A percentile compares a stretch with the other conserved stretches of the same genome.
Conservation (phyloP, 495 filamentous ascomycete species). For the Penicillium herquei region DNA sequence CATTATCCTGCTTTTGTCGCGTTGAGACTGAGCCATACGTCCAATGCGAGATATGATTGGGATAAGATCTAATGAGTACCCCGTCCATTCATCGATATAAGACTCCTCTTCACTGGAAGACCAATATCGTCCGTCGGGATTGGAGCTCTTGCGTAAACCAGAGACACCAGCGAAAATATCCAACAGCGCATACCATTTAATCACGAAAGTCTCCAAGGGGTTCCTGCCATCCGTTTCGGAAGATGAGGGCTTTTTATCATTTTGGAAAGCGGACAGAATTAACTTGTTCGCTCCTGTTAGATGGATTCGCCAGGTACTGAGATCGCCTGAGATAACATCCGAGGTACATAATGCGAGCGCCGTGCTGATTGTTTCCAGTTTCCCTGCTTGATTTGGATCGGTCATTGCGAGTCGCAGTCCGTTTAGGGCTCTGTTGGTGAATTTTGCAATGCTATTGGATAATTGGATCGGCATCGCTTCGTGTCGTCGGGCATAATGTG, state of each 20-base stretch:
- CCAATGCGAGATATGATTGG: constrained; percentile 7
- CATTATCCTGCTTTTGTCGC: neutral
- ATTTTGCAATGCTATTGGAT: constrained; percentile 3
- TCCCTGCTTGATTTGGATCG: constrained; percentile 6
- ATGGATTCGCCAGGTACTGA: constrained; percentile 9
- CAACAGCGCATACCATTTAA: constrained; percentile 8
- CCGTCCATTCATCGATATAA: constrained; percentile 11
- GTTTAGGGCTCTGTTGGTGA: constrained; percentile 6
- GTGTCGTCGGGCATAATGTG: constrained; percentile 4
- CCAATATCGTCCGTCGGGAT: constrained; percentile 5
- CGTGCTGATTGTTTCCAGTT: constrained; percentile 5
- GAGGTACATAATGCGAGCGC: constrained; percentile 10
- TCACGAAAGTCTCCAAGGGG: constrained; percentile 1
- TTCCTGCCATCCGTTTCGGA: neutral
- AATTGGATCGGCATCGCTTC: constrained; percentile 2
- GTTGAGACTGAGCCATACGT: neutral
- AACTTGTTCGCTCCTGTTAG: constrained; percentile 6
- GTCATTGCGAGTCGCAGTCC: constrained; percentile 4
- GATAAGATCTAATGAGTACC: constrained; percentile 7
- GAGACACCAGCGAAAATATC: constrained; percentile 10
- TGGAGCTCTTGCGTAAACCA: constrained; percentile 4
- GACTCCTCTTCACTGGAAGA: constrained; percentile 4
- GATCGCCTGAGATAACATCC: constrained; percentile 8
- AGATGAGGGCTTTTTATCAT: neutral
- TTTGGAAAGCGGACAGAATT: constrained; percentile 2